Conservation (phyloP, 192 early-diverging fungal genomes). For the Coemansia sp. region DNA sequence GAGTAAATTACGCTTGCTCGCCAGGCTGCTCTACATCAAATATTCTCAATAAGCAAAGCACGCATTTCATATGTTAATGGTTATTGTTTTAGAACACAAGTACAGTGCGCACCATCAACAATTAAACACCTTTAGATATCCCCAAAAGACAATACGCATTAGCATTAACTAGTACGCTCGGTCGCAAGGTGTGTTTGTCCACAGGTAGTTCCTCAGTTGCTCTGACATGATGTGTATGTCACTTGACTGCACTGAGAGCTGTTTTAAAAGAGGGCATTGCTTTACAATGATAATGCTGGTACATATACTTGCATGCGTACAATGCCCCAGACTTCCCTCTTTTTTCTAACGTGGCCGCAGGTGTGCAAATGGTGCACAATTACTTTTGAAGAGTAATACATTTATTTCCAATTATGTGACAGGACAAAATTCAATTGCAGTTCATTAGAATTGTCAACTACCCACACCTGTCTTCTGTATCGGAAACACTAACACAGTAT, state of each 20-base stretch:
- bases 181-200: not conserved
- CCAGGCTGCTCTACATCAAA: not conserved
- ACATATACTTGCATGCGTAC: not conserved
- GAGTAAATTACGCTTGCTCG: not conserved
- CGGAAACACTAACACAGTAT: not conserved
- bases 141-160: not conserved
- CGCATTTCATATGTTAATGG: not conserved
- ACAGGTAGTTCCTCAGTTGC: not conserved
- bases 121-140: not conserved
- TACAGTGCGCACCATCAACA: not conserved
- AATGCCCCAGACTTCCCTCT: not conserved
- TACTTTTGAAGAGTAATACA: not conserved
- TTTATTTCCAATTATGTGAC: not conserved
- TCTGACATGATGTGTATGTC: not conserved
- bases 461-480: not conserved
- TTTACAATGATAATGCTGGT: not conserved
- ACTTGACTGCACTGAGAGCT: not conserved
- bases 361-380: not conserved
- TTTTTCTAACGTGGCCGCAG: not conserved
- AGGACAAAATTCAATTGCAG: not conserved
- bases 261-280: not conserved
- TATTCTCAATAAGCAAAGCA: not conserved
- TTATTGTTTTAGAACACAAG: not conserved
- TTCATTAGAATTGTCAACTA: not conserved
- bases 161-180: not conserved